Percentiles rank a stretch among this genome's conserved stretches.
Conservation (phyloP, 306 rosid species). For the Glycyrrhiza uralensis region DNA sequence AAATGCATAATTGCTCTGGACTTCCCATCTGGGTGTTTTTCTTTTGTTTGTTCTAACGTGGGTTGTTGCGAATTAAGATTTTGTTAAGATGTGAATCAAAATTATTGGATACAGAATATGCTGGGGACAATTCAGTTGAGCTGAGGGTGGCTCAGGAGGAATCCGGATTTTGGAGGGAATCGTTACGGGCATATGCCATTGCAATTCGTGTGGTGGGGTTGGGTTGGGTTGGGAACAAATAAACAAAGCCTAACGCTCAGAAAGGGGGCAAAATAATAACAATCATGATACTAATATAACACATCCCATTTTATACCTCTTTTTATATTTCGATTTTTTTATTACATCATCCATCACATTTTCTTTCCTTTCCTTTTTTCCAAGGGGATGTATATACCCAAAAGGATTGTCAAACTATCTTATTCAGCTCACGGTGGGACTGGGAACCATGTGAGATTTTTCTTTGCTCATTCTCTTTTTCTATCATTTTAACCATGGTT, state of each 20-base stretch:
- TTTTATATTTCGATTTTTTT: too few relatives aligned
- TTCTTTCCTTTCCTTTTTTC: too few relatives aligned
- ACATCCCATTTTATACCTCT: too few relatives aligned
- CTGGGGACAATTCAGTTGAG: not conserved
- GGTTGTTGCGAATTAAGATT: not conserved
- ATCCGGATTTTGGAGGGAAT: slow-evolving; percentile 21
- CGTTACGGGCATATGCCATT: slow-evolving; percentile 32
- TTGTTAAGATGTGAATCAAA: not conserved
- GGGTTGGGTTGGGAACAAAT: not conserved
- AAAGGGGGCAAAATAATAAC: too few relatives aligned
- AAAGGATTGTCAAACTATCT: too few relatives aligned
- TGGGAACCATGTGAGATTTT: too few relatives aligned
- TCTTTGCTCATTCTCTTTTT: not conserved
- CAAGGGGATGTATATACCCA: too few relatives aligned
- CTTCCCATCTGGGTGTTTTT: not conserved
- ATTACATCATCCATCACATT: too few relatives aligned
- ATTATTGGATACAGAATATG: not conserved
- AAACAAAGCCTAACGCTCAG: not conserved
- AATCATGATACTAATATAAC: too few relatives aligned
- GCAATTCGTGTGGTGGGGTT: not conserved
- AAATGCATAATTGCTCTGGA: not conserved
- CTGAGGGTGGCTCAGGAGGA: not conserved
- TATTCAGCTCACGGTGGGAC: too few relatives aligned
- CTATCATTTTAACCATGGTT: not conserved
- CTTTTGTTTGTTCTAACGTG: not conserved